Base-by-base conservation (phyloP, 2,329 filamentous ascomycete genomes). In the Alternaria arborescens region DNA sequence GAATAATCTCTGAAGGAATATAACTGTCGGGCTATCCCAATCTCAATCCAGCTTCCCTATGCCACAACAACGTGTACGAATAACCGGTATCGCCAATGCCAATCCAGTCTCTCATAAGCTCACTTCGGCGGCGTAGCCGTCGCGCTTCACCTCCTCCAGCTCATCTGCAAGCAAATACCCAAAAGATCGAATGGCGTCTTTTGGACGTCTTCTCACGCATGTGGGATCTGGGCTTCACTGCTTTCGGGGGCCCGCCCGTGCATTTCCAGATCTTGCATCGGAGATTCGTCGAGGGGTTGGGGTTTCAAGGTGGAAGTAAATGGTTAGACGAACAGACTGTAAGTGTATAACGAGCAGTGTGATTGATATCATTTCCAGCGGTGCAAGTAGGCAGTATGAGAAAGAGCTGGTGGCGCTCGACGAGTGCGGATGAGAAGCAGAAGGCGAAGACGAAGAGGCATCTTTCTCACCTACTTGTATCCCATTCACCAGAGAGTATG, bases 241-340 rank as follows among this genome's bases (percentile, higher is more conserved):
- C 86, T 0, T 91, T 91, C 72, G 89, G 88, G 1, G 89, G 89
- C 0, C 89, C 89, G 3, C 85, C 88, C 0, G 88, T 91, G 8
- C 89, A 91, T 75, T 91, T 91, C 69, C 85, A 88, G 68, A 91
- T 91, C 58, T 82, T 90, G 55, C 84, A 89, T 66, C 79, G 83
- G 38, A 83, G 85, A 43, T 92, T 90, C 68, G 87, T 91, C 0
- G 81, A 83, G 1, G 79, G 80, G 1, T 52, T 82, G 0, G 78
- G 79, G 1, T 76, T 75, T 3, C 84, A 85, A 50, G 74, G 84
- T 40, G 85, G 85, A 46, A 76, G 83, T 28, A 75, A 80, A 70
- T 92, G 90, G 90, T 83, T 92, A 26, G 88, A 91, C 73, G 88
- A 92, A 55, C 87, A 90, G 68, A 84, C 88, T 58, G 88, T 89